Base-by-base conservation (phyloP, 257 asterid species). In the Pogostemon cablin region DNA sequence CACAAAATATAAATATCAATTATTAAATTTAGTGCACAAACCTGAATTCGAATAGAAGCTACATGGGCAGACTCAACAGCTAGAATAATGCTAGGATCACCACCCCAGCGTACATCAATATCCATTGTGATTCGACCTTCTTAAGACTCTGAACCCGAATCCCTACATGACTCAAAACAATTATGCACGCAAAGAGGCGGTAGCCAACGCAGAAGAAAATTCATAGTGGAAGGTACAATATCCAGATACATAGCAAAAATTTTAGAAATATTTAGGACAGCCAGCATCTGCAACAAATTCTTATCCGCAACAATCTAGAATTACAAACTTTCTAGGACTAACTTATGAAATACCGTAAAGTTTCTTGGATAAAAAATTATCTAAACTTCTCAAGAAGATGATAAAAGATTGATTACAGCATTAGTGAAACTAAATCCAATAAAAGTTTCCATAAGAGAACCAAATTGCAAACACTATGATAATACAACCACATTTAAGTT, bases 101-200 rank as follows among this genome's bases (percentile, higher is more conserved):
- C 99, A 77, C 99, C 99, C 97, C 97, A 95, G 42, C 99, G 88
- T 49, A 95, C 78, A 81, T 95, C 99, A 66, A 95, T 91, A 75
- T 95, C 99, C 99, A 95, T 95, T 4, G 96, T 95, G 78, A 95
- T 91, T 81, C 91, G 99, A 67, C 99, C 99, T 72, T 89, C 88
- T 95, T 95, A 66, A 95, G 96, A 82, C 91, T 95, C 89, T 95
- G 99, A 77, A 95, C 97, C 65, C 98, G 97, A 76, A 95, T 89
- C 71, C 99, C 99, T 95, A 86, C 84, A 80, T 68, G 72, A 54
- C 55, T 79, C 11, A 39, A 59, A 75, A 70, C 43, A 74, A 46
- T 78, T 67, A 61, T 34, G 65, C 71, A 66, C 3, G 12, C 69
- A 52, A 66, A 69, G 70, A 58, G 67, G 47, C 61, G 37, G 59